Percentiles rank a stretch among this genome's conserved stretches.
Evolutionary conservation across 441 rosid species (phyloP).

Genomic region (Adansonia rubrostipa): DNA sequence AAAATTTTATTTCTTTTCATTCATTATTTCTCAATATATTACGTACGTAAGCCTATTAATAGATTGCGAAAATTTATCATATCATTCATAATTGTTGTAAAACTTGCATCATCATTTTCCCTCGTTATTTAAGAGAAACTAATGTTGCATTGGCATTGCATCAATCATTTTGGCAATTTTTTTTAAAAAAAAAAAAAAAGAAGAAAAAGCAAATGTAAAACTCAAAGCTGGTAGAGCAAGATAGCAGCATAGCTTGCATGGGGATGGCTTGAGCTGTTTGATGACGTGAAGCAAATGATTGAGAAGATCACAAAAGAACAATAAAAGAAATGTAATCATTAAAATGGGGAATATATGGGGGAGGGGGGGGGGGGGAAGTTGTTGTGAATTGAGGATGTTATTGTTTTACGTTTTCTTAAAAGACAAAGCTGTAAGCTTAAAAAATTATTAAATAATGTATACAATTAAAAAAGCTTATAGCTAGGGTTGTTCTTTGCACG

Average conservation of each 20-base stretch:
- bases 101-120: neutral
- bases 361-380: too few relatives aligned
- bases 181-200: neutral
- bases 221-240: neutral
- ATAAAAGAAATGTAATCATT: neutral
- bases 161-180: neutral
- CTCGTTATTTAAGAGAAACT: neutral
- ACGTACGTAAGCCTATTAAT: too few relatives aligned
- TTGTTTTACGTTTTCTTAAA: neutral
- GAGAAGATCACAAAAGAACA: neutral
- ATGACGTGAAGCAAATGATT: constrained; percentile 16
- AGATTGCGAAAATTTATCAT: neutral
- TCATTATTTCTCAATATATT: neutral
- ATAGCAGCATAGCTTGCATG: neutral
- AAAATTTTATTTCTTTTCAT: too few relatives aligned
- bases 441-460: too few relatives aligned
- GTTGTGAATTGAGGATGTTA: too few relatives aligned
- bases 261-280: constrained; percentile 5
- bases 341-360: neutral
- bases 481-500: constrained; percentile 7
- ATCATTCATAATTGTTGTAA: neutral
- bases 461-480: neutral
- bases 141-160: neutral
- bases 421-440: neutral
- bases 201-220: neutral